Evolutionary conservation across 192 early-diverging fungal species (phyloP), one percentile per base, ranked within the genome.

Genomic region (Coemansia sp.): DNA sequence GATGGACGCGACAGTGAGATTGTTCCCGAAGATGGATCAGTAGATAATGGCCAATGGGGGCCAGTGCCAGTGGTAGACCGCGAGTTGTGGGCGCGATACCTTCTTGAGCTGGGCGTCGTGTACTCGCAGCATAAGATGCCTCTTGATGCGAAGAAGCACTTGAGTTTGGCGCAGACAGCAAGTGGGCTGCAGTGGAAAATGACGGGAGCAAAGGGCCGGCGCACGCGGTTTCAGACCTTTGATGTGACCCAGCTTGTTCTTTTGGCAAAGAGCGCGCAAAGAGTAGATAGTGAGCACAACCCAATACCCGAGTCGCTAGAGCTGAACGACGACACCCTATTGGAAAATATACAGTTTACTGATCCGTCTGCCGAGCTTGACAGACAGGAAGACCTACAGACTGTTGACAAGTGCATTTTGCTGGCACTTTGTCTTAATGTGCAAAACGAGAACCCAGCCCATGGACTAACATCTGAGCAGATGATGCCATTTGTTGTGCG

Each of bases 401-500:
- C 85, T 14, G 84, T 94, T 38, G 95, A 99, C 78, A 93, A 97
- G 68, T 90, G 89, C 54, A 85, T 99, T 28, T 73, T 99, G 48
- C 83, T 99, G 24, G 91, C 93, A 53, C 89, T 87, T 56, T 91
- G 94, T 73, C 67, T 96, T 49, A 95, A 99, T 71, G 90, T 99
- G 64, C 92, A 94, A 58, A 97, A 97, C 81, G 91, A 90, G 26
- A 99, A 96, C 60, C 94, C 95, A 8, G 86, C 79, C 6, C 87
- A 99, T 62, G 97, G 95, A 28, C 82, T 99, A 23, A 99, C 97
- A 7, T 84, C 84, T 27, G 96, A 99, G 75, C 88, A 97, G 83
- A 99, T 99, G 97, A 76, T 86, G 41, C 95, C 97, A 19, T 99
- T 91, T 72, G 92, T 97, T 4, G 74, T 85, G 54, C 88, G 96